phyloP scores from a whole-genome alignment of 805 yeast genomes.

The Wickerhamiella brachini region DNA sequence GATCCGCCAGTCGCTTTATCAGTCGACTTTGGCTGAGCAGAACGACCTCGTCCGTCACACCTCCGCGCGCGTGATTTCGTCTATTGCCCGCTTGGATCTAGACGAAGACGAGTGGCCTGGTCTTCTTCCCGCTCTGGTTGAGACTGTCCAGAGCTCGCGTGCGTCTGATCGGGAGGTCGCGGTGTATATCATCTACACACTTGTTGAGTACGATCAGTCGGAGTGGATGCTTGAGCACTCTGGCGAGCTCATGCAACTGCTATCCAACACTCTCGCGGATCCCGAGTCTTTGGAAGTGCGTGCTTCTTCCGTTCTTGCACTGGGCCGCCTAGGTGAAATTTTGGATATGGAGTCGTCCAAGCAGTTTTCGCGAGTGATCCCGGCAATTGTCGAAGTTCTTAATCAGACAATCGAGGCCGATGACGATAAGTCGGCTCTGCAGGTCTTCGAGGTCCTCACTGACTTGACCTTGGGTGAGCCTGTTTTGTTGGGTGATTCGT shows the following conservation, averaged over 20 bases:
- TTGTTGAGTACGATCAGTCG: slow-evolving; percentile 41
- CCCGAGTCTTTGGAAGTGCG: slow-evolving; percentile 56
- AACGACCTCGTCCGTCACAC: slow-evolving; percentile 68
- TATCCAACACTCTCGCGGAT: slow-evolving; percentile 50
- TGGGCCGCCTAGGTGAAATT: slow-evolving; percentile 37
- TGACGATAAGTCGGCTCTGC: slow-evolving; percentile 59
- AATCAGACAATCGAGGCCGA: slow-evolving; percentile 55
- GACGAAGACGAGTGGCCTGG: slow-evolving; percentile 60
- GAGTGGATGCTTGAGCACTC: slow-evolving; percentile 20
- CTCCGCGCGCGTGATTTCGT: slow-evolving; percentile 75
- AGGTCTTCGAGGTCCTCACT: slow-evolving; percentile 74
- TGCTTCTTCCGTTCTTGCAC: slow-evolving; percentile 67
- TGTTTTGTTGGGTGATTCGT: slow-evolving; percentile 61
- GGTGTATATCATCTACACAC: slow-evolving; percentile 59
- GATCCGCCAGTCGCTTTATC: slow-evolving; percentile 56
- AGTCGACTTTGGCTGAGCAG: slow-evolving; percentile 52
- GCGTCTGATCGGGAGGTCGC: slow-evolving; percentile 66
- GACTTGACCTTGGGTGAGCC: slow-evolving; percentile 64
- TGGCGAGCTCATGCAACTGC: slow-evolving; percentile 57
- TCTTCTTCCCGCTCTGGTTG: slow-evolving; percentile 55
- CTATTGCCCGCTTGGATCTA: slow-evolving; percentile 68
- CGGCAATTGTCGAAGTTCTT: slow-evolving; percentile 69
- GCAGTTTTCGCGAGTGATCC: slow-evolving; percentile 51
- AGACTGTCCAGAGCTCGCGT: slow-evolving; percentile 45
- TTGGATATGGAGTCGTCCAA: slow-evolving; percentile 49